Percentiles rank a stretch among this genome's conserved stretches.
Conservation (phyloP, 768 basidiomycete species). For the Pleurotus ostreatus region DNA sequence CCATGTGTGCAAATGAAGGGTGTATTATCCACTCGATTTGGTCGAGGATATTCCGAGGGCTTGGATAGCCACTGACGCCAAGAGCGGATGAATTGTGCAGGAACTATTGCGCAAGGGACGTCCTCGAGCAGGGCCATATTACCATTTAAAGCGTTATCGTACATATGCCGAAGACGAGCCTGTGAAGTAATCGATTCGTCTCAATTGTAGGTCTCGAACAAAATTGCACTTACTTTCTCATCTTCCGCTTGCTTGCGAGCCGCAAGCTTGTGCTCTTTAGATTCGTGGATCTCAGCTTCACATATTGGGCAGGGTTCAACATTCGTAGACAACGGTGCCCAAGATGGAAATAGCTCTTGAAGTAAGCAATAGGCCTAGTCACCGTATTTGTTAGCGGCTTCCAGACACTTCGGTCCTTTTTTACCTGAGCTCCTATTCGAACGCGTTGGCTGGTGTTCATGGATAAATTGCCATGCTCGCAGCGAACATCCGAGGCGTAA, state of each 20-base stretch:
- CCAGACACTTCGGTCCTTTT: no score
- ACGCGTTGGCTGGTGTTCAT: conserved; percentile 52
- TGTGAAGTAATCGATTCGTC: conserved; percentile 19
- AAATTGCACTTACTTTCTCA: conserved; percentile 57
- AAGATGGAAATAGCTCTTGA: conserved; percentile 55
- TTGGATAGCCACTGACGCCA: conserved; percentile 72
- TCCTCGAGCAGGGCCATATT: conserved; percentile 42
- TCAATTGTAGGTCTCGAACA: not conserved
- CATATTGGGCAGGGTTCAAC: conserved; percentile 62
- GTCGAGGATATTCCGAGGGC: conserved; percentile 52
- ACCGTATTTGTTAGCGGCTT: conserved; percentile 9
- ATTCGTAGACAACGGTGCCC: conserved; percentile 51
- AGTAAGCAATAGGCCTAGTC: conserved; percentile 55
- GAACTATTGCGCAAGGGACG: conserved; percentile 53
- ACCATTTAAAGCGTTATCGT: conserved; percentile 48
- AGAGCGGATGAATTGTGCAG: conserved; percentile 54
- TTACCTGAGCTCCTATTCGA: conserved; percentile 60
- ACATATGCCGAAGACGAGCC: conserved; percentile 63
- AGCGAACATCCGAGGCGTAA: conserved; percentile 57
- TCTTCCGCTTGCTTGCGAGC: conserved; percentile 66
- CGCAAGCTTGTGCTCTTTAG: conserved; percentile 59
- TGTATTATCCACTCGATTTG: conserved; percentile 58
- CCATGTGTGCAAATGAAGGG: conserved; percentile 66
- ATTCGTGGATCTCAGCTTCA: conserved; percentile 46
- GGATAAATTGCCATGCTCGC: conserved; percentile 66